Base-by-base conservation (phyloP, 2,329 filamentous ascomycete genomes). In the Thielaviopsis ethacetica region DNA sequence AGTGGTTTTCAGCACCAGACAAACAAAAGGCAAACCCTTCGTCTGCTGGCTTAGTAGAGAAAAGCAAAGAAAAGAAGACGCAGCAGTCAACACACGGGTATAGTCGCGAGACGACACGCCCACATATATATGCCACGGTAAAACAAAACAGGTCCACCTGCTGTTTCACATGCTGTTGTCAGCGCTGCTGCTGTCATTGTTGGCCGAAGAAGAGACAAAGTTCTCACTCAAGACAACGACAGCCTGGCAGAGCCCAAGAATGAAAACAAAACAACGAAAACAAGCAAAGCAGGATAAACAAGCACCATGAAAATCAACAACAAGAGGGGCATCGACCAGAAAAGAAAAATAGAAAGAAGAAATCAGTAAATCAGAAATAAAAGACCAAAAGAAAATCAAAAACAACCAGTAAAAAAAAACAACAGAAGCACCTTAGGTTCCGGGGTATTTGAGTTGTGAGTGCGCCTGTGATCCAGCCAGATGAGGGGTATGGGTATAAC, bases 401-500 rank as follows among this genome's bases (percentile, higher is more conserved):
- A 38, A 52, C 30, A 26, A 44, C 17, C 38, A 47, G n/a, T n/a
- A 30, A 49, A 57, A 51, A 34, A 30, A 19, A 52, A 55, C 41
- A 26, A 51, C 30, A 26, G 24, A 51, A 60, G 50, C 55, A 54
- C 54, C 54, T 57, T 59, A 26, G 51, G 55, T 58, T 53, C 56
- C 56, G 59, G 59, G 59, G 59, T 59, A 61, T 61, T 61, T 50
- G 27, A 51, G 54, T 60, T 54, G 55, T 58, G 59, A 44, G 56
- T 58, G 59, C 52, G 56, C 59, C 59, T 61, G 47, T 61, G 53
- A 61, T 61, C 59, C 56, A 61, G 56, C 53, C 58, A 58, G 54
- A 54, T 49, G 30, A 54, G 59, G 56, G 56, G 59, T 61, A 61
- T 61, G 57, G 52, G 59, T 60, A 60, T 60, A 61, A 61, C 56